Base-by-base conservation (phyloP, 2,329 filamentous ascomycete genomes). In the Emmonsiellopsis sp. region DNA sequence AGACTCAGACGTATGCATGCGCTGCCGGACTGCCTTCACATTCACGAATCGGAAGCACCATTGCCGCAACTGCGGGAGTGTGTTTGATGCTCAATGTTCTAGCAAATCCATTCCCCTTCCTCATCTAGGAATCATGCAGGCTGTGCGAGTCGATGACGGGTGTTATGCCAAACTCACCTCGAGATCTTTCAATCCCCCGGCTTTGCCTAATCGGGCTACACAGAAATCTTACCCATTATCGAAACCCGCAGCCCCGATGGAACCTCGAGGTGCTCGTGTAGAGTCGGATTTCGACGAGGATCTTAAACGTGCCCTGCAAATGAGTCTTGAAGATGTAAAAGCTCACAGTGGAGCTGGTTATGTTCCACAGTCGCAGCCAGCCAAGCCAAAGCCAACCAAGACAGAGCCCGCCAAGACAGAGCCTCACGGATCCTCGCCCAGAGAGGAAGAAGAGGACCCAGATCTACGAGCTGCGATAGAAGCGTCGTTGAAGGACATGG, bases 41-140 rank as follows among this genome's bases (percentile, higher is more conserved):
- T 96, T 98, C 66, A 98, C 92, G 53, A 98, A 98, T 69, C 85
- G 93, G 64, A 98, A 97, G 68, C 93, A 98, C 67, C 93, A 98
- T 69, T 98, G 93, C 65, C 85, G 93, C 60, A 98, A 98, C 69
- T 98, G 93, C 65, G 93, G 93, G 50, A 95, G 93, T 70, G 93
- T 95, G 63, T 98, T 98, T 68, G 94, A 95, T 66, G 89, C 92
- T 59, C 85, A 93, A 63, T 98, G 93, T 67, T 97, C 92, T 11
- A 85, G 83, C 74, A 97, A 97, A 74, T 83, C 80, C 21, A 79
- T 95, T 42, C 86, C 93, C 5, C 76, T 98, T 13, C 92, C 93
- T 11, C 93, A 97, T 67, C 80, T 98, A 11, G 93, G 93, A 56
- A 97, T 98, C 59, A 74, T 90, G 65, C 86, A 94, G 58, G 82